Conservation (phyloP, 2,329 filamentous ascomycete species). For the Cryphonectria radicalis region DNA sequence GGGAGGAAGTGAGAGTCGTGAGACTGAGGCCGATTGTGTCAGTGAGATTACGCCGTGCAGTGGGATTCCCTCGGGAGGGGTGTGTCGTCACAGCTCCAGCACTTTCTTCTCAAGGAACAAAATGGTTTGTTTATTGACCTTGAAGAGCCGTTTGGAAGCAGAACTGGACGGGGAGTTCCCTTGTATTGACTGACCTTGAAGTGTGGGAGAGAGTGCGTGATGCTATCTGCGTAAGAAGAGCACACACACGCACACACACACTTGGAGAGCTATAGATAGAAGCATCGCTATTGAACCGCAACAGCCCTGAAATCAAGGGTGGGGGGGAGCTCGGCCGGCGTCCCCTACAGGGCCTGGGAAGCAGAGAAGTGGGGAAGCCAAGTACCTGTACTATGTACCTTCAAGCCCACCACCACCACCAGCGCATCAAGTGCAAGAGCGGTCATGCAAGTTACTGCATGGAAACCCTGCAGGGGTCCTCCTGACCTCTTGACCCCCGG, state of each 20-base stretch:
- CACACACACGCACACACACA: not conserved
- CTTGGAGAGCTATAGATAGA: constrained; percentile 17
- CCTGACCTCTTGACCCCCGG: constrained; percentile 5
- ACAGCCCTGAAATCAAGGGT: constrained; percentile 5
- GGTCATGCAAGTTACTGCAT: not conserved
- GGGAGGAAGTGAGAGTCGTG: not conserved
- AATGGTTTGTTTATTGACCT: not conserved
- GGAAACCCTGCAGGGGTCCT: not conserved
- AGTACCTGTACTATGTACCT: not conserved
- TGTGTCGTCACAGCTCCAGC: constrained; percentile 11
- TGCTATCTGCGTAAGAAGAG: constrained; percentile 14
- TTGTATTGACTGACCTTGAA: not conserved
- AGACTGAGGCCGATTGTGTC: constrained; percentile 13
- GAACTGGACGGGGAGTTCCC: not conserved
- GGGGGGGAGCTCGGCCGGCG: constrained; percentile 14
- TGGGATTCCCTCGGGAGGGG: not conserved
- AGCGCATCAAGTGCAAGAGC: not conserved
- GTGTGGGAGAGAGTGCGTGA: not conserved
- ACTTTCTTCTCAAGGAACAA: not conserved
- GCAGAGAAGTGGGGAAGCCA: not conserved
- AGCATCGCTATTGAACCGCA: constrained; percentile 3
- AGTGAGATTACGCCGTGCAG: constrained; percentile 7
- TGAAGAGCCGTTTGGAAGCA: not conserved
- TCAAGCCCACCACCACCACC: not conserved
- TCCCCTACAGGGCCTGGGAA: not conserved